Evolutionary conservation across 225 moss, liverwort and hornwort genomes (phyloP).

Genomic region (Takakia lepidozioides): DNA sequence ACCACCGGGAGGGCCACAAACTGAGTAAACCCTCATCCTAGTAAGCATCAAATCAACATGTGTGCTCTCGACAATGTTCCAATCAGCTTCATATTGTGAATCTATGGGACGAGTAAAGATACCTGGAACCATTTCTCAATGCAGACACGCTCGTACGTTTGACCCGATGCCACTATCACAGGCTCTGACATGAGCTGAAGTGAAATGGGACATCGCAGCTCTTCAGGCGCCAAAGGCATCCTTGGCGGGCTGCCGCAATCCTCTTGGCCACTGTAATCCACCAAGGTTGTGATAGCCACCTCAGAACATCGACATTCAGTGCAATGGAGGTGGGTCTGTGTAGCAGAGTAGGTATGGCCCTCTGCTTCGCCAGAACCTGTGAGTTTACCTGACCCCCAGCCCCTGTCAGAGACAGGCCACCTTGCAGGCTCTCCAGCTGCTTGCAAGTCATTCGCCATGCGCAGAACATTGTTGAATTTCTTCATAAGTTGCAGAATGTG

Average conservation of each 20-base stretch:
- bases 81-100: too few species aligned
- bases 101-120: not conserved
- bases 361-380: slow-evolving; percentile 27
- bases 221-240: slow-evolving; percentile 56
- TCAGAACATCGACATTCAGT: slow-evolving; percentile 50
- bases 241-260: slow-evolving; percentile 41
- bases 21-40: not conserved
- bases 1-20: not conserved
- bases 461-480: slow-evolving; percentile 60
- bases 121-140: slow-evolving; percentile 73
- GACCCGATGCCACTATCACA: slow-evolving; percentile 74
- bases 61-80: not conserved
- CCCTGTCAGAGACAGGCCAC: slow-evolving; percentile 47
- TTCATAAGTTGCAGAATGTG: slow-evolving; percentile 70
- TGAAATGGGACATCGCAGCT: slow-evolving; percentile 81
- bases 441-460: slow-evolving; percentile 22
- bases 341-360: slow-evolving; percentile 22
- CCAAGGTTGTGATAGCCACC: slow-evolving; percentile 28
- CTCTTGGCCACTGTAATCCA: slow-evolving; percentile 25
- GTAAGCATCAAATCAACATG: not conserved
- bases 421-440: slow-evolving; percentile 25
- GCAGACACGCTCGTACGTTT: slow-evolving; percentile 73
- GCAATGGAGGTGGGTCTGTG: slow-evolving; percentile 25
- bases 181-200: slow-evolving; percentile 86
- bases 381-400: slow-evolving; percentile 48